Conservation (phyloP, 352 stramenopile species). For the Plasmopara halstedii region DNA sequence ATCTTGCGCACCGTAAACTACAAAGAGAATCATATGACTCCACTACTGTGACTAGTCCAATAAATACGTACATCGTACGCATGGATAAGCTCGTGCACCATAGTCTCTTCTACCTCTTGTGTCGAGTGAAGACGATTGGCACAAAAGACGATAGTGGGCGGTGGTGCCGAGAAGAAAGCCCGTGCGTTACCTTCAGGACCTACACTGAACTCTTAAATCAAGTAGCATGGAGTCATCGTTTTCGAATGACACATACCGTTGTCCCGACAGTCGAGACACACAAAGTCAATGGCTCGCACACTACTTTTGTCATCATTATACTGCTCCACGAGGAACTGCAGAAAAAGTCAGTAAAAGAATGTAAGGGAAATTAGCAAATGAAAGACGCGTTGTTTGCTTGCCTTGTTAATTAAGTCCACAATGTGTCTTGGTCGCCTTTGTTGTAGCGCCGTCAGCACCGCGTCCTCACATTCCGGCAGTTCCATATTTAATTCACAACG, state of each 20-base stretch:
- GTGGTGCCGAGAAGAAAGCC: conserved; percentile 77
- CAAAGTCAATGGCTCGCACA: conserved; percentile 46
- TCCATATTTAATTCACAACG: no score
- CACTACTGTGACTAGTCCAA: no score
- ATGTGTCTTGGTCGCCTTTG: conserved; percentile 57
- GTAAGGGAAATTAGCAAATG: neutral
- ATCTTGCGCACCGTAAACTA: no score
- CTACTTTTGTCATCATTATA: conserved; percentile 18
- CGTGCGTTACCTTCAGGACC: conserved; percentile 66
- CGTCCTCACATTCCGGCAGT: conserved; percentile 69
- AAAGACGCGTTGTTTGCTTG: conserved; percentile 8
- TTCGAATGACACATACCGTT: conserved; percentile 27
- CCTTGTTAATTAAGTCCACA: conserved; percentile 74
- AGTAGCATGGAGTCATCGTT: neutral
- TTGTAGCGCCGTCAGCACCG: conserved; percentile 67
- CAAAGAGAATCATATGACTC: no score
- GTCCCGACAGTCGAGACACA: conserved; percentile 69
- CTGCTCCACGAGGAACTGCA: conserved; percentile 43
- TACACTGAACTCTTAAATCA: conserved; percentile 11
- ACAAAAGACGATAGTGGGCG: conserved; percentile 76
- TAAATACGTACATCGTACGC: conserved; percentile 60
- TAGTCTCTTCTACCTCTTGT: conserved; percentile 70
- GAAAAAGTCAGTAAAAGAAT: neutral
- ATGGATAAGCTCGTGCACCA: conserved; percentile 83
- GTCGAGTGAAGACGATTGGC: conserved; percentile 68